These are phyloP conservation scores for Nakataea oryzae DNA, from an alignment of 2,329 filamentous ascomycete species.

Conservation along the genomic window DNA sequence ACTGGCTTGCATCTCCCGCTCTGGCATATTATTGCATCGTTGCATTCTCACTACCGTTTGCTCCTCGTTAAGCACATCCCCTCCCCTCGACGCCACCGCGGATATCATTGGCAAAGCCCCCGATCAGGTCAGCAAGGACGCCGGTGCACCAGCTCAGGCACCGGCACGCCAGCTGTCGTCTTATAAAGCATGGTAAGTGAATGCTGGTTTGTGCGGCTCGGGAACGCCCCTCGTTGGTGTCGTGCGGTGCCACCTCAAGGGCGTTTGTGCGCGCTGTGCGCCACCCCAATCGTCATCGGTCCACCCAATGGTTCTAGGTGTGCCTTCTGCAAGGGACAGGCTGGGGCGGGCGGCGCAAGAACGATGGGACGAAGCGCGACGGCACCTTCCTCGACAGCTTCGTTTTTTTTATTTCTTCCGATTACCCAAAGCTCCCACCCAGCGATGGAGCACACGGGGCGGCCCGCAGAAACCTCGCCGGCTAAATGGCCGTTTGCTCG, in stretches of 20 bases:
- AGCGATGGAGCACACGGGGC: not conserved
- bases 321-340: not conserved
- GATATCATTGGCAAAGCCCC: not conserved
- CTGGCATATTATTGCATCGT: not conserved
- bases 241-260: too few species aligned
- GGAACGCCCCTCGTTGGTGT: not conserved
- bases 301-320: not conserved
- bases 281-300: not conserved
- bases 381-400: not conserved
- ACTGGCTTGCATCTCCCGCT: not conserved
- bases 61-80: not conserved
- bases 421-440: not conserved
- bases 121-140: not conserved
- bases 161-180: not conserved
- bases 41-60: not conserved
- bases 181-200: not conserved
- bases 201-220: not conserved
- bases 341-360: not conserved
- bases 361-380: not conserved
- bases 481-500: too few species aligned
- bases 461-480: not conserved
- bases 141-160: not conserved
- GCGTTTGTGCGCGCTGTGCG: not conserved
- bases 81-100: not conserved
- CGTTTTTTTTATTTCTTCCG: not conserved